A percentile compares a stretch with the other conserved stretches of the same genome.
Conservation (phyloP, 192 early-diverging fungal species). For the Geranomyces michiganensis region DNA sequence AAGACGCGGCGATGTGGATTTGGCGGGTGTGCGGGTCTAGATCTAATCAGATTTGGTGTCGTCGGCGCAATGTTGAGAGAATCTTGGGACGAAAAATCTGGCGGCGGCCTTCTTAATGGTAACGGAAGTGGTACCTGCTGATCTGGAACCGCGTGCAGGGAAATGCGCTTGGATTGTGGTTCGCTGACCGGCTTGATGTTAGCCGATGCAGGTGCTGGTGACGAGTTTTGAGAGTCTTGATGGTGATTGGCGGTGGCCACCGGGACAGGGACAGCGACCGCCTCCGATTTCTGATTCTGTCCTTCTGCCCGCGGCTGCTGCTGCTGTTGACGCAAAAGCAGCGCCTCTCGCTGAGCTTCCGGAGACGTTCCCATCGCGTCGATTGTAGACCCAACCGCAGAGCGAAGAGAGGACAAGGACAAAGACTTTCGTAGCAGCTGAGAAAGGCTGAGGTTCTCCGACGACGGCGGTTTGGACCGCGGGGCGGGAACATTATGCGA, state of each 20-base stretch:
- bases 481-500: background rate
- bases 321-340: too few species aligned
- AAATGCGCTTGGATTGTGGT: background rate
- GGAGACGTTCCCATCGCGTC: slow-evolving; percentile 2
- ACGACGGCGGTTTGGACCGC: background rate
- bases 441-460: slow-evolving; percentile 3
- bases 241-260: too few species aligned
- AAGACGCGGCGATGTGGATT: slow-evolving; percentile 2
- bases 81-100: slow-evolving; percentile 7
- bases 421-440: slow-evolving; percentile 24
- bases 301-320: too few species aligned
- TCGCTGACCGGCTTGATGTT: too few species aligned
- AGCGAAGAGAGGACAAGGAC: slow-evolving; percentile 24
- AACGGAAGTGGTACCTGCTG: background rate
- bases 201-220: too few species aligned
- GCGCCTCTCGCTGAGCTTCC: background rate
- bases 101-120: background rate
- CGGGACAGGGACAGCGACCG: too few species aligned
- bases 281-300: too few species aligned
- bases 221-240: too few species aligned
- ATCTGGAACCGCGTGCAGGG: background rate
- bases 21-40: background rate
- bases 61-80: slow-evolving; percentile 1
- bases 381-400: slow-evolving; percentile 16
- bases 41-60: background rate